These are phyloP conservation scores for Stromatinia cepivora DNA, from an alignment of 2,329 filamentous ascomycete species.

Conservation along the genomic window DNA sequence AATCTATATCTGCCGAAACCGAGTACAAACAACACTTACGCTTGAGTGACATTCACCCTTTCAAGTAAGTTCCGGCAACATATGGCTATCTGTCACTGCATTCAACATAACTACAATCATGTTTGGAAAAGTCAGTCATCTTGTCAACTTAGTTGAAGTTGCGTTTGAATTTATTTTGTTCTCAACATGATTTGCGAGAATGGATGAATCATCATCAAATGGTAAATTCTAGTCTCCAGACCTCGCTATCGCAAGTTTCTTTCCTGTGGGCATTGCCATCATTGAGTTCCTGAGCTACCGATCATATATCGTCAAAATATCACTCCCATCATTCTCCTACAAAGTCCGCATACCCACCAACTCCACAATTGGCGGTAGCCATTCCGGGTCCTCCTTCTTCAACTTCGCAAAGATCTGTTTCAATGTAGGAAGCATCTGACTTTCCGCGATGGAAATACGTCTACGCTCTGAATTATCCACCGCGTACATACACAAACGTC, in stretches of 20 bases:
- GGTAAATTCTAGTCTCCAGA: constrained; percentile 35
- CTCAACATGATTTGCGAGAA: background rate
- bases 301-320: background rate
- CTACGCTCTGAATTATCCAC: background rate
- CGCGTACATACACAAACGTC: background rate
- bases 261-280: no score
- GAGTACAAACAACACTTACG: no score
- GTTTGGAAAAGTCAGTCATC: background rate
- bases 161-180: background rate
- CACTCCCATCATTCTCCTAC: background rate
- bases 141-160: background rate
- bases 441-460: background rate
- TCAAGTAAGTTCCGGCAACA: no score
- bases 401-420: background rate
- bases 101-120: background rate
- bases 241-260: constrained; percentile 30
- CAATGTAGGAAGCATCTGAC: background rate
- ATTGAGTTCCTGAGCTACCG: background rate
- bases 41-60: no score
- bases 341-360: background rate
- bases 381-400: background rate
- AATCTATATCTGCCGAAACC: no score
- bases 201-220: background rate
- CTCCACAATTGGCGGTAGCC: background rate
- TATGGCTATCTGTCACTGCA: background rate